Base-by-base conservation (phyloP, 257 asterid species). In the Solanum bulbocastanum region DNA sequence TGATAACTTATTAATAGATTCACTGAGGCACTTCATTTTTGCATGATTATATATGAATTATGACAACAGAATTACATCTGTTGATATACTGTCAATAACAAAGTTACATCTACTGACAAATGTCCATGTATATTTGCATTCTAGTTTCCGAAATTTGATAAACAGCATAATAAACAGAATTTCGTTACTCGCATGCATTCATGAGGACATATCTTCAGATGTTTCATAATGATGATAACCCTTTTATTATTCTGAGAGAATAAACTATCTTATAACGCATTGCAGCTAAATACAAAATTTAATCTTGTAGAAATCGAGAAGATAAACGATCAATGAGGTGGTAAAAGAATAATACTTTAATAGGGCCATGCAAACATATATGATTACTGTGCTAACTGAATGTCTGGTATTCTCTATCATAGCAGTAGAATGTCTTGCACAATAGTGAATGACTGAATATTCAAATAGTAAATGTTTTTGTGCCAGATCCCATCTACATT, bases 401-500 rank as follows among this genome's bases (percentile, higher is more conserved):
- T 87, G 58, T 73, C 87, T 52, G n/a, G 60, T 40, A 40, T 74
- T 52, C 23, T 83, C 87, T 81, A 46, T 35, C 8, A 39, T 58
- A 37, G 72, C 86, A 87, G 83, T 35, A 79, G 74, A 81, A 33
- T 88, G 49, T 71, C 73, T 89, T 84, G 74, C 84, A 86, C 35
- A 76, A 13, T 25, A 76, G 36, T n/a, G 84, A 76, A 76, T 76
- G 86, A 84, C 85, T 87, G 91, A 68, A 89, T 87, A 90, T 86
- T 89, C 86, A 89, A 89, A 86, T 81, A 44, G 83, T 39, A 37
- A 37, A 65, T 62, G 83, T 87, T 87, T 88, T 89, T 85, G 88
- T 68, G 74, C 81, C 85, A 90, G 93, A 92, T 83, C 89, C 94
- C 22, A n/a, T 76, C 33, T 75, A 75, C 33, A 75, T 23, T 37